phyloP scores from a whole-genome alignment of 2,329 filamentous ascomycete species.

The Lasiodiplodia citricola region DNA sequence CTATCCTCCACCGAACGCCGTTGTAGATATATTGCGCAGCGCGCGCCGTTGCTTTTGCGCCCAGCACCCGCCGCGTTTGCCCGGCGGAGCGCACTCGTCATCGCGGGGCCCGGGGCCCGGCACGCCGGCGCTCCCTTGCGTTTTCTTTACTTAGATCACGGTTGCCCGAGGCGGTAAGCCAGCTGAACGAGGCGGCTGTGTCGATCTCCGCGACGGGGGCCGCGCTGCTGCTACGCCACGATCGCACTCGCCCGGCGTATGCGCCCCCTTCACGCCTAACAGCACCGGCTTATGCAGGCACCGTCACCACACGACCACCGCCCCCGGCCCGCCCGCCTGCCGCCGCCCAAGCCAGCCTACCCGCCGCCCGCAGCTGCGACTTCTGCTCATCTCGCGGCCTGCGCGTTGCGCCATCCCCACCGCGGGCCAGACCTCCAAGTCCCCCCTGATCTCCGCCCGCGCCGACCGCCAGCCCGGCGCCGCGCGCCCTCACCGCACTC shows the following conservation, averaged over 20 bases:
- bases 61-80: conserved; percentile 23
- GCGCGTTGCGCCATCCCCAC: conserved; percentile 22
- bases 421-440: conserved; percentile 13
- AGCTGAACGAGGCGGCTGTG: conserved; percentile 25
- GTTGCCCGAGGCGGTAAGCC: conserved; percentile 21
- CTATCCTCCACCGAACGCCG: conserved; percentile 13
- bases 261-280: conserved; percentile 18
- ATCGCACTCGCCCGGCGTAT: conserved; percentile 18
- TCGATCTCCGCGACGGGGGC: conserved; percentile 23
- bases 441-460: conserved; percentile 21
- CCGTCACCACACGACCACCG: conserved; percentile 13
- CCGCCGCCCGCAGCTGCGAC: background rate
- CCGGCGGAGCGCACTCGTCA: conserved; percentile 20
- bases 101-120: conserved; percentile 23
- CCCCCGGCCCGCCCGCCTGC: conserved; percentile 17
- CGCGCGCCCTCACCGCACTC: conserved; percentile 24
- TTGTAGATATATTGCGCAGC: conserved; percentile 26
- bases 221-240: conserved; percentile 24
- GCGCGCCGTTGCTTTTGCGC: conserved; percentile 22
- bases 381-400: conserved; percentile 22
- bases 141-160: conserved; percentile 26
- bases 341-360: background rate
- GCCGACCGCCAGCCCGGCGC: background rate
- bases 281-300: conserved; percentile 20
- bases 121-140: conserved; percentile 25